Base-by-base conservation (phyloP, 495 filamentous ascomycete species). In the Aspergillus coremiiformis region DNA sequence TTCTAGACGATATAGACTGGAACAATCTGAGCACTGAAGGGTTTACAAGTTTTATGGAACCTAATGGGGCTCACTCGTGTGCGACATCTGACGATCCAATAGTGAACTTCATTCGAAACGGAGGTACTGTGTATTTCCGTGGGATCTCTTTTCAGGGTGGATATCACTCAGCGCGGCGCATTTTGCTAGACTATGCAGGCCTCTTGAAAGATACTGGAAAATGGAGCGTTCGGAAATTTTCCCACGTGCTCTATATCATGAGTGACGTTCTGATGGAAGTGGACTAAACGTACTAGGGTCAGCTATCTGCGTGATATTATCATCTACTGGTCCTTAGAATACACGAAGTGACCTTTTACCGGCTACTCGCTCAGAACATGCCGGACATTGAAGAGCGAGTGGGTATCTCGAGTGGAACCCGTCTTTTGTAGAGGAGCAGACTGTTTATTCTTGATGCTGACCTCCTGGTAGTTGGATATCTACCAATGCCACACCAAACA, bases 1-100 rank as follows among this genome's bases (percentile, higher is more conserved):
- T 80, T 1, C 60, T 78, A 44, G 74, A 78, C 22, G 73, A 77
- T 39, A 64, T 80, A 15, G 67, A 77, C 49, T 80, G 75, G 77
- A 54, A 65, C 29, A 53, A 60, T n/a, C 66, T 78, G 5, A 67
- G 69, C 19, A 64, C 64, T 5, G 66, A 71, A 53, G 68, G 72
- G 0, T 66, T 76, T 51, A 67, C 66, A 37, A 66, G 63, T 39
- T 71, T 68, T 35, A 68, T 74, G 66, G 69, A 72, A 11, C 70
- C 71, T 0, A 53, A 60, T 12, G 66, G 67, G 3, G 63, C 63
- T 37, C 59, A 71, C 41, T 32, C 59, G 3, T 69, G 62, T 35
- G 49, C 62, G 0, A 50, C 61, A 11, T 70, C 59, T 0, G 69
- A 74, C 41, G 60, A 73, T 35, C 60, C 69, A 14, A 65, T 66